Evolutionary conservation across 2,329 filamentous ascomycete genomes (phyloP), one percentile per base, ranked within the genome.

Genomic region (Epichloe uncinata): DNA sequence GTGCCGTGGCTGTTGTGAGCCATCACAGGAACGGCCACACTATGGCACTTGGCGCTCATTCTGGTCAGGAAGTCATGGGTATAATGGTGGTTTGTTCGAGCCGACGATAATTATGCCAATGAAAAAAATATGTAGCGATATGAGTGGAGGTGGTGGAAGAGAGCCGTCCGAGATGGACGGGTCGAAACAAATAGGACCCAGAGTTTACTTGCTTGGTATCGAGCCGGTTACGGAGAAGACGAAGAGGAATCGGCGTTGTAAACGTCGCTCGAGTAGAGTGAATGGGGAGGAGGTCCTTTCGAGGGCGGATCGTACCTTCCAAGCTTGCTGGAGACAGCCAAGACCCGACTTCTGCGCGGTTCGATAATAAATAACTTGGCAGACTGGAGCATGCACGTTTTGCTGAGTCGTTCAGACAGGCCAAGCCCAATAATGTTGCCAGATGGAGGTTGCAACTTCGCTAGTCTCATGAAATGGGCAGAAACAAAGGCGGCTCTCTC

Each of bases 1-100:
- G 63, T 59, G 47, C 66, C 63, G 51, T 70, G 66, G 54, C 72
- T 61, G 65, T 76, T 61, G 64, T 71, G 65, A 58, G 70, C 60
- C 55, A 77, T 61, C 60, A 78, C 76, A 12, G 75, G 51, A 47
- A 57, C 50, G 55, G 59, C 49, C 38, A 34, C 51, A 51, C 47
- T 38, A 43, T 50, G 51, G 49, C 51, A 41, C 36, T 41, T 47
- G 42, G 42, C 49, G 56, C 55, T 65, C 66, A 67, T 68, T 64
- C 51, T 54, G 54, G 51, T 49, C 45, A 43, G 36, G 47, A 42
- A 54, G 30, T 55, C 62, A 64, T 60, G 51, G 48, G 56, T 15
- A 35, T 22, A n/a, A 11, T 15, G 20, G 37, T 38, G 42, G 43
- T 16, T 8, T 42, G 37, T 45, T 35, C 41, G 30, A 36, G 33